phyloP scores from a whole-genome alignment of 169 alveolate species.

The Miamiensis avidus region DNA sequence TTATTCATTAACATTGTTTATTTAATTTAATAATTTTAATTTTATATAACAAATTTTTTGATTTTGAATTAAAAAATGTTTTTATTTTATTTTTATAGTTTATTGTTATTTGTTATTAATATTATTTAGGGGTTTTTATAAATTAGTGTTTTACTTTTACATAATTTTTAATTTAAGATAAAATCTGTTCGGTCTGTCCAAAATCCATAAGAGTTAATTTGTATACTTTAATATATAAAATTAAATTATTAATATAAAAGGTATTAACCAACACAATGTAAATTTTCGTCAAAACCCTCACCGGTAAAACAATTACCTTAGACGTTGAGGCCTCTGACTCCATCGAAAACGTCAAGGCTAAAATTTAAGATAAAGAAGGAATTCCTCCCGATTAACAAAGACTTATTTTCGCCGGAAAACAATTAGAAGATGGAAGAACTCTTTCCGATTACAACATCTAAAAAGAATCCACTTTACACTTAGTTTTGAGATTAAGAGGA shows the following conservation, averaged over 20 bases:
- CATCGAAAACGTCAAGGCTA: constrained; percentile 97
- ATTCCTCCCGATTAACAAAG: constrained; percentile 99
- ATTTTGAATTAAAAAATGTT: no score
- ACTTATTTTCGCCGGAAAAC: constrained; percentile 99
- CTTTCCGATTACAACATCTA: constrained; percentile 98
- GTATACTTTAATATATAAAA: not conserved
- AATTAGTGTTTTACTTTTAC: no score
- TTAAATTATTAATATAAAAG: constrained; percentile 8
- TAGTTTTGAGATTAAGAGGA: constrained; percentile 99
- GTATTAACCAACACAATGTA: constrained; percentile 51
- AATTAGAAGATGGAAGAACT: constrained; percentile 98
- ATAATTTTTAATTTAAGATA: no score
- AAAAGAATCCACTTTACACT: constrained; percentile 97
- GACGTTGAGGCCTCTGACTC: constrained; percentile 97
- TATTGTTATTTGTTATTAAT: no score
- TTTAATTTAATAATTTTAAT: no score
- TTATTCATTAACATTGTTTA: no score
- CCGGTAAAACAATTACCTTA: constrained; percentile 96
- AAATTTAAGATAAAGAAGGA: constrained; percentile 98
- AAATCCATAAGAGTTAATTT: no score
- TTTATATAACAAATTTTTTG: no score
- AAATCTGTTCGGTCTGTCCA: no score
- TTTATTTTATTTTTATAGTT: no score
- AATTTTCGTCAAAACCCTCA: constrained; percentile 95
- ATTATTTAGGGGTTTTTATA: no score